Evolutionary conservation across 2,329 filamentous ascomycete species (phyloP).

Genomic region (Cladobotryum mycophilum): DNA sequence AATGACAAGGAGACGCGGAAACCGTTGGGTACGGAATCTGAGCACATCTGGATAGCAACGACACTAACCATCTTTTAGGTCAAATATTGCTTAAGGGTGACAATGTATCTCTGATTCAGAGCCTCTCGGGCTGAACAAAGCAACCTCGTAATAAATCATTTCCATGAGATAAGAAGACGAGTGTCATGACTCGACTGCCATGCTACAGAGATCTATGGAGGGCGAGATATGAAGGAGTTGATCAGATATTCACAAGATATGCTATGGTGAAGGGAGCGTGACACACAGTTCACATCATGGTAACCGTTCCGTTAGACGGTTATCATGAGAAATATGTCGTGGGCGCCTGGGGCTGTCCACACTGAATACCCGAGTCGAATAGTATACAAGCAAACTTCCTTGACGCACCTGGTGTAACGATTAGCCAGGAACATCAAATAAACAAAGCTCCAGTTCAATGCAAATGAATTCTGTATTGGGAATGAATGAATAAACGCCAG

Average conservation of each 20-base stretch:
- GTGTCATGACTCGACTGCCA: too few species aligned
- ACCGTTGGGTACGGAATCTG: conserved; percentile 60
- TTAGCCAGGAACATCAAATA: conserved; percentile 6
- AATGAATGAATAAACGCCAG: too few species aligned
- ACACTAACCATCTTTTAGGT: conserved; percentile 40
- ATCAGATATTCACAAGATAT: too few species aligned
- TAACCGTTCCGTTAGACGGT: background rate
- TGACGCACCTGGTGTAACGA: conserved; percentile 6
- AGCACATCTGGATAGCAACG: background rate
- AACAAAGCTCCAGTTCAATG: background rate
- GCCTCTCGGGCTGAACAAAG: conserved; percentile 27
- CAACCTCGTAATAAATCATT: background rate
- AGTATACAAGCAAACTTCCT: conserved; percentile 1
- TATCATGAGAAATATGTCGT: background rate
- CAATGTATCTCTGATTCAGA: conserved; percentile 78
- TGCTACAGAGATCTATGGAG: background rate
- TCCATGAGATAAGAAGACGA: too few species aligned
- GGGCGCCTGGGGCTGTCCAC: conserved; percentile 5
- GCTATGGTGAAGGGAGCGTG: background rate
- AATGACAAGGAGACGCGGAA: conserved; percentile 70
- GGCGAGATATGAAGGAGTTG: too few species aligned
- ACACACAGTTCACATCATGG: too few species aligned
- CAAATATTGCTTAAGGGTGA: conserved; percentile 85
- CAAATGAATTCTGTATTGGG: background rate
- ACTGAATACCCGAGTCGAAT: conserved; percentile 6